Evolutionary conservation across 768 basidiomycete species (phyloP).

Genomic region (Trametes elegans): DNA sequence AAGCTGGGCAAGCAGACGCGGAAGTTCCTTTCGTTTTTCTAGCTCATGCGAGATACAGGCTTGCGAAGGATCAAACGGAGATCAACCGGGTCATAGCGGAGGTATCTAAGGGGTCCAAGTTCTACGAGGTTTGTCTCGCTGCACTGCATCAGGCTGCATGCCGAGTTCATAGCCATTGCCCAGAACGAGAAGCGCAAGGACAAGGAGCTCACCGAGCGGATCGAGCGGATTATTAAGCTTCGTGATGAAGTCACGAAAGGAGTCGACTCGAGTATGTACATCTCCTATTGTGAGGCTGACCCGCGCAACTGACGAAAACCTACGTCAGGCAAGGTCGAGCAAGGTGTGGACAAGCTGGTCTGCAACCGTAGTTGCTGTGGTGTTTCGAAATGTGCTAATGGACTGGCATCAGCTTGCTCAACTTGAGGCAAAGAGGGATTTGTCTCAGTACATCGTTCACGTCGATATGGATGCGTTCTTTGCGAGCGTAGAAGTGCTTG

Average conservation of each 20-base stretch:
- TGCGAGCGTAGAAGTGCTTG: constrained; percentile 73
- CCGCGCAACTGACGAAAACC: neutral
- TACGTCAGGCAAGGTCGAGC: constrained; percentile 51
- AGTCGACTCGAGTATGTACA: constrained; percentile 51
- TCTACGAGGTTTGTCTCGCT: constrained; percentile 63
- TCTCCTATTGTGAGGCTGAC: neutral
- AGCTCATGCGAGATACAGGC: constrained; percentile 30
- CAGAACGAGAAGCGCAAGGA: constrained; percentile 92
- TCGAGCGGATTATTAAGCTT: constrained; percentile 63
- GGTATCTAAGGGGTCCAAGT: constrained; percentile 90
- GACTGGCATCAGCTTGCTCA: constrained; percentile 50
- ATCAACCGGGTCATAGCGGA: constrained; percentile 89
- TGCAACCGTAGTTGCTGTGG: constrained; percentile 25
- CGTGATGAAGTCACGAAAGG: constrained; percentile 57
- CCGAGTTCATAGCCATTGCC: neutral
- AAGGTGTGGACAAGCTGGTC: constrained; percentile 67
- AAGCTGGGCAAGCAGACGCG: constrained; percentile 77
- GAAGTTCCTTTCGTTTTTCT: neutral
- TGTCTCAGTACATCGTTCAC: constrained; percentile 85
- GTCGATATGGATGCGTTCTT: constrained; percentile 97
- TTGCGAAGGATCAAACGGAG: constrained; percentile 76
- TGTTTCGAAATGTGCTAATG: neutral
- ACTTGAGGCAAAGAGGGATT: constrained; percentile 73
- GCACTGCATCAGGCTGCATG: neutral
- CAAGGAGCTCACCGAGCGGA: constrained; percentile 76